Evolutionary conservation across 129 eudicot species (phyloP).

Genomic region (Glebionis coronaria): DNA sequence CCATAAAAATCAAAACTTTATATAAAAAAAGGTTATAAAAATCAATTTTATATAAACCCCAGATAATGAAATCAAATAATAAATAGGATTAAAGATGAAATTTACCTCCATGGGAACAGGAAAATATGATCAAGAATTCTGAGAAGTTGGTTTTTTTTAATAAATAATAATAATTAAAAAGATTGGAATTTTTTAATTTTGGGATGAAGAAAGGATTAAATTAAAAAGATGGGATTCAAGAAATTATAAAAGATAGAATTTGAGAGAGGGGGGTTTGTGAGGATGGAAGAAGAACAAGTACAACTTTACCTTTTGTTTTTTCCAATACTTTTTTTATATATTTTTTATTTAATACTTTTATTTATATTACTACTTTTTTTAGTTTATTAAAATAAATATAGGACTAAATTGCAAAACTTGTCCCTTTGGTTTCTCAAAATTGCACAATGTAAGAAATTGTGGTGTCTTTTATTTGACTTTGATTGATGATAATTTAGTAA

Average conservation of each 20-base stretch:
- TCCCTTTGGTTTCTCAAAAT: too few relatives aligned
- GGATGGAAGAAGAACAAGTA: conserved; percentile 25
- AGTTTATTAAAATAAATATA: too few relatives aligned
- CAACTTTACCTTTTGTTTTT: conserved; percentile 39
- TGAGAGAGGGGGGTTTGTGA: conserved; percentile 30
- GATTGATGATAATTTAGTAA: too few relatives aligned
- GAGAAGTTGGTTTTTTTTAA: neutral
- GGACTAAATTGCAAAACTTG: too few relatives aligned
- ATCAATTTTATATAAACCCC: neutral
- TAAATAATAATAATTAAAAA: neutral
- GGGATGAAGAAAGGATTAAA: conserved; percentile 7
- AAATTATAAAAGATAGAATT: conserved; percentile 28
- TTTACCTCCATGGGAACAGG: conserved; percentile 30
- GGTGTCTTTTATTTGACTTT: too few relatives aligned
- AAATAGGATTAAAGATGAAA: neutral
- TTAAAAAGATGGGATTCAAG: conserved; percentile 19
- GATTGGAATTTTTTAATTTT: neutral
- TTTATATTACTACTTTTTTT: neutral
- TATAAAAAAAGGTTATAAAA: neutral
- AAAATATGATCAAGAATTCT: conserved; percentile 26
- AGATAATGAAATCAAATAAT: conserved; percentile 13
- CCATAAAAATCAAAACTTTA: conserved; percentile 9
- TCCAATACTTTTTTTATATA: conserved; percentile 16
- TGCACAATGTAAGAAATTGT: too few relatives aligned
- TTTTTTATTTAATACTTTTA: neutral